Conservation (phyloP, 345 rosid species). For the Citrus inodora region DNA sequence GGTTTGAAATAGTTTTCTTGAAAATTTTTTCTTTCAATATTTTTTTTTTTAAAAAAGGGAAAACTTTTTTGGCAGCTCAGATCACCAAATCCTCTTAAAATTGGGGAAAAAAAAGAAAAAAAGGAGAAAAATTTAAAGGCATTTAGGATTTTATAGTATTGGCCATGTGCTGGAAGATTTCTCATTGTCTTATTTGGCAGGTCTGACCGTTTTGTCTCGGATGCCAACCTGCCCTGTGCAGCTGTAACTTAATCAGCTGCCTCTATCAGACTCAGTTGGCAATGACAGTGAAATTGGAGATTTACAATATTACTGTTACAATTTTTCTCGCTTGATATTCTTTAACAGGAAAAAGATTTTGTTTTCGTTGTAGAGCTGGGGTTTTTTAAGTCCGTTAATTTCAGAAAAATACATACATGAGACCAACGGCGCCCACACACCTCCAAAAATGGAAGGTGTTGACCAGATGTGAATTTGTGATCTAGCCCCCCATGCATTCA, state of each 20-base stretch:
- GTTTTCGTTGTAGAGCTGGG: slow-evolving; percentile 20
- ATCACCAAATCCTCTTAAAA: no score
- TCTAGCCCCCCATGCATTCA: background rate
- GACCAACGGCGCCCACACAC: background rate
- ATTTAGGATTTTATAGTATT: background rate
- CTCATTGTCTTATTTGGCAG: slow-evolving; percentile 2
- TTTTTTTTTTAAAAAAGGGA: background rate
- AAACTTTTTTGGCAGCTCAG: background rate
- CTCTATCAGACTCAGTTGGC: slow-evolving; percentile 4
- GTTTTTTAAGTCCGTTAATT: background rate
- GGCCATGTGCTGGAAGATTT: background rate
- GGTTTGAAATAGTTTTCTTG: background rate
- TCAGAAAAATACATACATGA: background rate
- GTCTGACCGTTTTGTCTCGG: slow-evolving; percentile 1
- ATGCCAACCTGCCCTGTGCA: background rate
- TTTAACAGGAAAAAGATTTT: slow-evolving; percentile 19
- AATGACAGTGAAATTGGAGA: slow-evolving; percentile 11
- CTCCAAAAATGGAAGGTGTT: slow-evolving; percentile 11
- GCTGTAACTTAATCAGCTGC: slow-evolving; percentile 4
- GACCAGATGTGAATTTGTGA: background rate
- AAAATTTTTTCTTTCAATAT: background rate
- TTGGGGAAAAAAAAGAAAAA: no score
- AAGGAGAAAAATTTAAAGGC: background rate
- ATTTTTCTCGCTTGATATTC: slow-evolving; percentile 27
- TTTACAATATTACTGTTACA: slow-evolving; percentile 10